phyloP scores from a whole-genome alignment of 177 flowering plant species.

The Telopea speciosissima region DNA sequence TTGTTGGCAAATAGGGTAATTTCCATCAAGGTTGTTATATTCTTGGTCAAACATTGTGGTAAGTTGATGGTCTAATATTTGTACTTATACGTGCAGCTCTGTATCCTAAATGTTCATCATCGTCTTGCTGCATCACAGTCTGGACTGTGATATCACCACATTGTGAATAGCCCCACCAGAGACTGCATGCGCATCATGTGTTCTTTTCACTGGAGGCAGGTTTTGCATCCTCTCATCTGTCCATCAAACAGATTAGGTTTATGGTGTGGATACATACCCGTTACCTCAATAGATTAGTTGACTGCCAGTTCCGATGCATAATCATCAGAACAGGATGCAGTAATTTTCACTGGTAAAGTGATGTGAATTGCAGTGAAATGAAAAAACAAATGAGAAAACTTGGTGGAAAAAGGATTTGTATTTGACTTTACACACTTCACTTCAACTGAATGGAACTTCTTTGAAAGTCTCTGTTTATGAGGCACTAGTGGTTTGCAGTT shows the following conservation, averaged over 20 bases:
- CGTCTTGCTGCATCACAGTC: not conserved
- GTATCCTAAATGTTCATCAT: not conserved
- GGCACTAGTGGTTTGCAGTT: no score
- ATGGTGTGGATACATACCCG: no score
- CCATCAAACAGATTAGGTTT: not conserved
- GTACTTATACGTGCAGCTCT: not conserved
- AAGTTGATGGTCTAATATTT: not conserved
- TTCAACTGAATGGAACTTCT: no score
- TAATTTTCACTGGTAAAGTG: no score
- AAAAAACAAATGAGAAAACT: no score
- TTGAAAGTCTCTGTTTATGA: no score
- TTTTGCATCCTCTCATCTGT: not conserved
- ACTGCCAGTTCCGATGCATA: not conserved
- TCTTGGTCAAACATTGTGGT: not conserved
- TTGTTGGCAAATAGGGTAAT: not conserved
- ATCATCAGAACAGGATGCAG: not conserved
- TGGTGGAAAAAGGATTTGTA: no score
- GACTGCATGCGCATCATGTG: not conserved
- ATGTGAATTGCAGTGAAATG: no score
- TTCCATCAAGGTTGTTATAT: not conserved
- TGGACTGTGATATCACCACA: not conserved
- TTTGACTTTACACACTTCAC: no score
- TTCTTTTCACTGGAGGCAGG: not conserved
- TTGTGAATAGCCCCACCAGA: not conserved
- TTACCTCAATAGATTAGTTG: not conserved